Evolutionary conservation across 2,329 filamentous ascomycete genomes (phyloP), one percentile per base, ranked within the genome.

Genomic region (Tetracladium maxilliforme): DNA sequence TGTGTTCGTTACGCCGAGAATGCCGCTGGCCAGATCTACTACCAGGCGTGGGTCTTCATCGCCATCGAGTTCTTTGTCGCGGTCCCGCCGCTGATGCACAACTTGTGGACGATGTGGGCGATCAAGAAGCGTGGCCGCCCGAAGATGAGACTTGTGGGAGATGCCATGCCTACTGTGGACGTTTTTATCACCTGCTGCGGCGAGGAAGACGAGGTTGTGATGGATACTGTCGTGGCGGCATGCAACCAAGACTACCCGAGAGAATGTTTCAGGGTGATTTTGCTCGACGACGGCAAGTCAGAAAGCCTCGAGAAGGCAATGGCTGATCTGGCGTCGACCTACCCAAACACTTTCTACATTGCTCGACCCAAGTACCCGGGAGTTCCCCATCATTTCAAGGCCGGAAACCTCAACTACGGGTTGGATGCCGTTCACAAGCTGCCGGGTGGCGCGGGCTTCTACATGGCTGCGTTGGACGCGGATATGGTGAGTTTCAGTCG

Each of bases 391-490:
- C 61, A 69, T 39, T 73, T 68, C 53, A 75, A 75, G 50, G 67
- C 70, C 2, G 69, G 70, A 25, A 75, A 75, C 39, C 49, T 75
- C 26, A 74, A 72, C 45, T 64, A 67, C 28, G 70, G 64, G 17
- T 44, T 69, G 12, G 58, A 67, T 10, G 52, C 58, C 27, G 52
- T 58, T 5, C 50, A 52, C 10, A 39, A 46, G n/a, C 45, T 71
- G 16, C 61, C 63, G 2, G 64, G 63, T 11, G 66, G 66, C 14
- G 52, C 62, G n/a, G 54, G 55, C 20, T 54, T 64, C 36, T 73
- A 56, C 42, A 64, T 74, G 40, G 70, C 68, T n/a, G 64, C 64
- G 19, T 49, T 77, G 17, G 71, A 77, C 39, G 70, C 70, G 12
- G 71, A 77, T 40, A 76, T 77, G 71, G 52, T 56, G 44, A 22